Evolutionary conservation across 2,329 filamentous ascomycete species (phyloP), one percentile per base, ranked within the genome.

Genomic region (Colletotrichum lini): DNA sequence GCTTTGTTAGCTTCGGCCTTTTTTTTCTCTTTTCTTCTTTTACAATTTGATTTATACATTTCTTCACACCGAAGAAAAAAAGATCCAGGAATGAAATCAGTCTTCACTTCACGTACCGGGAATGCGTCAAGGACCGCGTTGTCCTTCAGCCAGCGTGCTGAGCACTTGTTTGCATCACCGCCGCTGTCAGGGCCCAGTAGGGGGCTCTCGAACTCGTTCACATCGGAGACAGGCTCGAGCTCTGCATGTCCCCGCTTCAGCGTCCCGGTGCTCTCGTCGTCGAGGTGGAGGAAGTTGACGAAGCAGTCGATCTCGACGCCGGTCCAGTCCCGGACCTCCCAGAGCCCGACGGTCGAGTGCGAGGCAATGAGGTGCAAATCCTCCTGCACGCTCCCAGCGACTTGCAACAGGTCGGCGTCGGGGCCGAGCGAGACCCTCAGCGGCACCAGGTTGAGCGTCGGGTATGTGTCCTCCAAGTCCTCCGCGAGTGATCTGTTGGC

Each of bases 371-470:
- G 78, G 45, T 87, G 83, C 0, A 98, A 80, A 76, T 97, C 93
- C 0, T 76, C 76, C 77, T 97, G 94, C 2, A 98, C 89, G 15
- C 83, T 78, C 5, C 73, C 78, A 0, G 94, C 94, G 0, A 90
- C 73, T 0, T 84, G 80, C 2, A 86, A 30, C 0, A 93, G 72
- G n/a, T 47, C 50, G 3, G 77, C 65, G 3, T 79, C 73, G 0
- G 66, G 56, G 52, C 82, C 73, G 7, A 79, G 38, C 7, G 74
- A 77, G 2, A 96, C 87, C 13, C 86, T 85, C 0, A 98, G 81
- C 0, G 95, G 94, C 2, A 97, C 86, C 4, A 98, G 85, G 74
- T 93, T 95, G 23, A 98, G 85, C 0, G 94, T 96, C 0, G 95
- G 95, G 42, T 90, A 91, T 0, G 75, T 74, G 0, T 83, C 78